Conservation (phyloP, 148 eudicot genomes). For the Rhododendron ovatum region DNA sequence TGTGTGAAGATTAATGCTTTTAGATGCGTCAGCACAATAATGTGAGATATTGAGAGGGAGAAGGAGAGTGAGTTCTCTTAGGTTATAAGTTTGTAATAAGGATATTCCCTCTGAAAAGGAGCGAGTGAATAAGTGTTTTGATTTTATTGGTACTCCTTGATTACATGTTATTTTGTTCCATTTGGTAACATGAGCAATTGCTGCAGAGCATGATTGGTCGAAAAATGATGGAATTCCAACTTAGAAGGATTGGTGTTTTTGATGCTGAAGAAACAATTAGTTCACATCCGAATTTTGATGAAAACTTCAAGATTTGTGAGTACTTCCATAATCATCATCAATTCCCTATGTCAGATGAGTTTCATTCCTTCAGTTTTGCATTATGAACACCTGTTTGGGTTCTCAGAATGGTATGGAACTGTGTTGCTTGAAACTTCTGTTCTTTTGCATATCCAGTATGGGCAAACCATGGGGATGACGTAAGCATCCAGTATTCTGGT, state of each 20-base stretch:
- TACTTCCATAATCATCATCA: conserved; percentile 9
- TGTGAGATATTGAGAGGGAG: background rate
- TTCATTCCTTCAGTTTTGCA: background rate
- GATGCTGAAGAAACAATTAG: conserved; percentile 76
- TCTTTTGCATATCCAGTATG: conserved; percentile 48
- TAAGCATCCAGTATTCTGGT: conserved; percentile 97
- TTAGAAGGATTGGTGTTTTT: conserved; percentile 77
- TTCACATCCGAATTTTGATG: conserved; percentile 78
- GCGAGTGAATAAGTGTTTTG: background rate
- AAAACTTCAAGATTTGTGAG: conserved; percentile 77
- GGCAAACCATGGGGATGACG: conserved; percentile 98
- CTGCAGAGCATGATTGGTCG: conserved; percentile 93
- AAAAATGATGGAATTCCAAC: conserved; percentile 85
- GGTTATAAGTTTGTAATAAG: background rate
- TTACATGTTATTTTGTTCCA: background rate
- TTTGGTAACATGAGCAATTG: conserved; percentile 11
- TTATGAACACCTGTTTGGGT: background rate
- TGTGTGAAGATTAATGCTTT: background rate
- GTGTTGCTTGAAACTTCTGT: background rate
- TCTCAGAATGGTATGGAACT: background rate
- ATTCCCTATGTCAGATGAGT: conserved; percentile 1
- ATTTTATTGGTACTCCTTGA: background rate
- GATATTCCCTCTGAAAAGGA: background rate
- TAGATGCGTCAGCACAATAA: background rate
- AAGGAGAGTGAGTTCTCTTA: background rate